phyloP scores from a whole-genome alignment of 2,329 filamentous ascomycete genomes.

The Colletotrichum lini region DNA sequence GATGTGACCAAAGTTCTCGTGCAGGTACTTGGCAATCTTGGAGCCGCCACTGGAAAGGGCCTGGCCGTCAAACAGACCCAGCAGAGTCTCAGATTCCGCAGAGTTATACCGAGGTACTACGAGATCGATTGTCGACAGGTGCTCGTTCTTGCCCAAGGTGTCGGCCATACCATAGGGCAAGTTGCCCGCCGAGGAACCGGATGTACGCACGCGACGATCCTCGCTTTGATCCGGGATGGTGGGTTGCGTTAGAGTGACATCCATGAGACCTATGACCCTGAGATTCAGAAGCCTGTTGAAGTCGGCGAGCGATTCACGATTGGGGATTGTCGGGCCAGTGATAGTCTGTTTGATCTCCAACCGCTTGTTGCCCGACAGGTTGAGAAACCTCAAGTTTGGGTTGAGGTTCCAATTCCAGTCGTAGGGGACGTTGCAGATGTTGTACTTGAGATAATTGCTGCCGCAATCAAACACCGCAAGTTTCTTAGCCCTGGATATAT shows the following conservation, averaged over 20 bases:
- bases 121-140: slow-evolving; percentile 95
- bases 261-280: slow-evolving; percentile 93
- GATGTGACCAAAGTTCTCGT: slow-evolving; percentile 93
- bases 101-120: slow-evolving; percentile 94
- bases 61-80: slow-evolving; percentile 97
- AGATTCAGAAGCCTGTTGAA: slow-evolving; percentile 89
- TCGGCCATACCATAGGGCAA: slow-evolving; percentile 98
- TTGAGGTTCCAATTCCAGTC: slow-evolving; percentile 99
- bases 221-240: slow-evolving; percentile 96
- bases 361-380: slow-evolving; percentile 96
- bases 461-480: slow-evolving; percentile 93
- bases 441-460: slow-evolving; percentile 97
- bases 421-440: slow-evolving; percentile 98
- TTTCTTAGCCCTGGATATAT: slow-evolving; percentile 94
- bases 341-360: slow-evolving; percentile 86
- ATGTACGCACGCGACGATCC: slow-evolving; percentile 95
- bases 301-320: slow-evolving; percentile 83
- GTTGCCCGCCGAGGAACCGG: slow-evolving; percentile 91
- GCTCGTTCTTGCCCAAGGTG: slow-evolving; percentile 91
- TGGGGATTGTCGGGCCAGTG: slow-evolving; percentile 67
- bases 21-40: slow-evolving; percentile 95
- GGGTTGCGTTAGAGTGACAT: slow-evolving; percentile 94
- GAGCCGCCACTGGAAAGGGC: slow-evolving; percentile 90
- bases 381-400: slow-evolving; percentile 92
- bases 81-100: slow-evolving; percentile 88